Percentiles rank a stretch among this genome's conserved stretches.
Evolutionary conservation across 345 rosid genomes (phyloP).

Genomic region (Linum usitatissimum): DNA sequence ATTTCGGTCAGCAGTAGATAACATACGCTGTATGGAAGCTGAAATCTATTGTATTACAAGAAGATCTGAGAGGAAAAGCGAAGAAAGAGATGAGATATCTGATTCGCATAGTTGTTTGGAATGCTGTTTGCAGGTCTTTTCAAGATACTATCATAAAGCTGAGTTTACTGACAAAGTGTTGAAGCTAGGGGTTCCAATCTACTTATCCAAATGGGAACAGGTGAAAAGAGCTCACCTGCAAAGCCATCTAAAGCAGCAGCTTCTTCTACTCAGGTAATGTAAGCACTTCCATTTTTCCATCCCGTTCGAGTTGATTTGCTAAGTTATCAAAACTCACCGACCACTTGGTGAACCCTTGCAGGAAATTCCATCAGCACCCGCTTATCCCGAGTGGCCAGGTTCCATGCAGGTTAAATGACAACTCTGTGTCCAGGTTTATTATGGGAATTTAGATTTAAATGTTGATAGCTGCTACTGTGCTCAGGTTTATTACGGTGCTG

Average conservation of each 20-base stretch:
- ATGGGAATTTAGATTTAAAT: constrained; percentile 6
- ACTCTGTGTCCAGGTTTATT: constrained; percentile 1
- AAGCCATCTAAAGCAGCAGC: constrained; percentile 58
- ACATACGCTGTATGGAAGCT: background rate
- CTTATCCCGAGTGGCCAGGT: constrained; percentile 80
- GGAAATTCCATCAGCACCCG: constrained; percentile 61
- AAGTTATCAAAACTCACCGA: background rate
- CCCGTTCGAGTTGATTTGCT: background rate
- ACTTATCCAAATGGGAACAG: constrained; percentile 47
- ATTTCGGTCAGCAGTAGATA: background rate
- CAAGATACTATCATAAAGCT: constrained; percentile 7
- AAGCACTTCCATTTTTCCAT: background rate
- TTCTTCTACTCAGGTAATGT: constrained; percentile 54
- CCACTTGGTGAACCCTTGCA: constrained; percentile 15
- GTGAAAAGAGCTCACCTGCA: constrained; percentile 60
- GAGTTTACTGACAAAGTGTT: constrained; percentile 9
- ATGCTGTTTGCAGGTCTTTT: constrained; percentile 18
- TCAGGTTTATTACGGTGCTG: constrained; percentile 90
- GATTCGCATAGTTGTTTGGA: constrained; percentile 7
- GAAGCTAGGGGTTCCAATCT: constrained; percentile 11
- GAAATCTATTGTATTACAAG: background rate
- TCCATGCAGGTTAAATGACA: constrained; percentile 63
- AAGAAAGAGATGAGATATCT: background rate
- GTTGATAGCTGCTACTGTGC: constrained; percentile 20
- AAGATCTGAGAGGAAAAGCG: background rate